phyloP scores from a whole-genome alignment of 495 filamentous ascomycete species.

The Neurospora sp. region DNA sequence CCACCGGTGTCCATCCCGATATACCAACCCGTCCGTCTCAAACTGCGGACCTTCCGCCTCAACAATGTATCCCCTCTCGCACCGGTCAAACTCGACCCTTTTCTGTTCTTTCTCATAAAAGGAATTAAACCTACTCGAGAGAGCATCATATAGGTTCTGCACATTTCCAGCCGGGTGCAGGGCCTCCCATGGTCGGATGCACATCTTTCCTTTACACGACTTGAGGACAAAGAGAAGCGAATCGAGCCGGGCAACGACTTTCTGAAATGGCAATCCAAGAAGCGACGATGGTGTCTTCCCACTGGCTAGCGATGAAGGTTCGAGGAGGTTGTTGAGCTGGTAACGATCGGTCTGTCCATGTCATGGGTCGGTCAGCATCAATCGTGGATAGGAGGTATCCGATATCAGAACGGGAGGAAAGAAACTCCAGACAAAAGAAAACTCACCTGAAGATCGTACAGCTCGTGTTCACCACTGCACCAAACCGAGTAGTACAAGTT shows the following conservation, averaged over 20 bases:
- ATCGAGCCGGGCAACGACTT: conserved; percentile 45
- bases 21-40: conserved; percentile 19
- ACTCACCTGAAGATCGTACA: conserved; percentile 50
- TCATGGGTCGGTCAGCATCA: background rate
- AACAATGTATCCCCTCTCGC: conserved; percentile 50
- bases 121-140: conserved; percentile 41
- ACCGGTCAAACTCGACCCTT: conserved; percentile 44
- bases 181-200: conserved; percentile 48
- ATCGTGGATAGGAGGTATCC: too few species aligned
- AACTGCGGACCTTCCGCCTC: conserved; percentile 54
- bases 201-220: conserved; percentile 48
- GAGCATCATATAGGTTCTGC: conserved; percentile 30
- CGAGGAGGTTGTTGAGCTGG: conserved; percentile 50
- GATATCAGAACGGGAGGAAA: background rate
- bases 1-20: conserved; percentile 17
- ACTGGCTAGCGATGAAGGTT: conserved; percentile 8
- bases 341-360: conserved; percentile 46
- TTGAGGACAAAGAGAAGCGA: conserved; percentile 55
- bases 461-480: conserved; percentile 55
- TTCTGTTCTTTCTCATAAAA: conserved; percentile 44
- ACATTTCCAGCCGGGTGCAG: conserved; percentile 45
- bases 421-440: background rate
- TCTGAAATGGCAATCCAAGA: conserved; percentile 34
- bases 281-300: conserved; percentile 14
- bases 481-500: conserved; percentile 56